A percentile compares a stretch with the other conserved stretches of the same genome.
These are phyloP conservation scores for Haemoproteus tartakovskyi DNA, from an alignment of 169 alveolate genomes.

Conservation along the genomic window DNA sequence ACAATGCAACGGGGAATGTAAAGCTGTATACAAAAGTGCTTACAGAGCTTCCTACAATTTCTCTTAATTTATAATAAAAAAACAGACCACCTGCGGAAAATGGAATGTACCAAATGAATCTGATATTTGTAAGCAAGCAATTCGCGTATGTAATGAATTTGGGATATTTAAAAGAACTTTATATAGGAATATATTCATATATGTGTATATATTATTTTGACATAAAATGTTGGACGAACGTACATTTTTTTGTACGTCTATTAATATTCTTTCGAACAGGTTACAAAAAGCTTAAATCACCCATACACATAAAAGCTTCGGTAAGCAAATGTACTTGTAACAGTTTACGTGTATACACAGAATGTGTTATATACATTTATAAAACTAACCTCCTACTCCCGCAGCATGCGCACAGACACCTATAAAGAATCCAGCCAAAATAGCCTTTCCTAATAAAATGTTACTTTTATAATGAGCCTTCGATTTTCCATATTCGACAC, in stretches of 20 bases:
- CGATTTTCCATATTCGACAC: conserved; percentile 59
- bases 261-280: no score
- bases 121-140: background rate
- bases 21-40: conserved; percentile 69
- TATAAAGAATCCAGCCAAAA: conserved; percentile 36
- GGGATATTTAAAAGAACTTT: background rate
- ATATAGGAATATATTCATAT: background rate
- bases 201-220: background rate
- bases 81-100: conserved; percentile 34
- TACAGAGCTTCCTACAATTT: conserved; percentile 27
- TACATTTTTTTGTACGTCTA: background rate
- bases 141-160: background rate
- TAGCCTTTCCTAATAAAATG: conserved; percentile 23
- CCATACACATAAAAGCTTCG: background rate
- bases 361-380: no score
- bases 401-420: conserved; percentile 63
- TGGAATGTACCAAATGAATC: background rate
- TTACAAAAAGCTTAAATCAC: no score
- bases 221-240: background rate
- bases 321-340: background rate
- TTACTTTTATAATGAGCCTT: conserved; percentile 29
- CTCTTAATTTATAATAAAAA: conserved; percentile 40
- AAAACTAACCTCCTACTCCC: conserved; percentile 59
- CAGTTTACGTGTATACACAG: no score
- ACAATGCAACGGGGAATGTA: conserved; percentile 74